A percentile compares a stretch with the other conserved stretches of the same genome.
These are phyloP conservation scores for Cladosporium oxysporum DNA, from an alignment of 2,329 filamentous ascomycete species.

Conservation along the genomic window DNA sequence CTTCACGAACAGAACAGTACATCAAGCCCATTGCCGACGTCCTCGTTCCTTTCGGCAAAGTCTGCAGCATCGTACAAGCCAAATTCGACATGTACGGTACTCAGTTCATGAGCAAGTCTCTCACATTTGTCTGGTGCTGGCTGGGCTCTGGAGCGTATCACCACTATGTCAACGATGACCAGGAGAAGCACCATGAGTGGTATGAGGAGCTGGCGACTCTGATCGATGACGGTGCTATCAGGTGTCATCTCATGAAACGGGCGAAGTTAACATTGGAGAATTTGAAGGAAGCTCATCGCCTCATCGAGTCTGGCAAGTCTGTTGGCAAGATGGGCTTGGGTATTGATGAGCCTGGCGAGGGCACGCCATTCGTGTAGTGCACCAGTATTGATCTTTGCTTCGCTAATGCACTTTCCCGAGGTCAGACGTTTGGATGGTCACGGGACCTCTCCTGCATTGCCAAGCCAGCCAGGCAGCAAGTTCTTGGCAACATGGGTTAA, in stretches of 20 bases:
- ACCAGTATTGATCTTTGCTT: background rate
- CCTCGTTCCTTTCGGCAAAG: slow-evolving; percentile 48
- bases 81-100: slow-evolving; percentile 47
- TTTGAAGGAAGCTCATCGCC: slow-evolving; percentile 43
- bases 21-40: slow-evolving; percentile 41
- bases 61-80: slow-evolving; percentile 50
- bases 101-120: slow-evolving; percentile 49
- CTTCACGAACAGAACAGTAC: slow-evolving; percentile 45
- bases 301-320: slow-evolving; percentile 41
- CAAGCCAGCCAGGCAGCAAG: background rate
- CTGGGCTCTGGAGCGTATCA: slow-evolving; percentile 47
- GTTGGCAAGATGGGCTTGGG: slow-evolving; percentile 43
- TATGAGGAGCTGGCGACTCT: slow-evolving; percentile 39
- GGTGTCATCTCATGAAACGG: slow-evolving; percentile 43
- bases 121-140: slow-evolving; percentile 47
- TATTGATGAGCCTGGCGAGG: slow-evolving; percentile 30
- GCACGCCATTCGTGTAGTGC: slow-evolving; percentile 6
- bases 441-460: background rate
- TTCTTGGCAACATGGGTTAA: background rate
- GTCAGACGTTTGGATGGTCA: background rate
- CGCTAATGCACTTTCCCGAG: background rate
- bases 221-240: slow-evolving; percentile 41
- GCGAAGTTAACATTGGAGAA: slow-evolving; percentile 42
- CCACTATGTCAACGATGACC: slow-evolving; percentile 33
- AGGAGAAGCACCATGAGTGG: slow-evolving; percentile 25